Evolutionary conservation across 305 asterid species (phyloP).

Genomic region (Solanum hybrid): DNA sequence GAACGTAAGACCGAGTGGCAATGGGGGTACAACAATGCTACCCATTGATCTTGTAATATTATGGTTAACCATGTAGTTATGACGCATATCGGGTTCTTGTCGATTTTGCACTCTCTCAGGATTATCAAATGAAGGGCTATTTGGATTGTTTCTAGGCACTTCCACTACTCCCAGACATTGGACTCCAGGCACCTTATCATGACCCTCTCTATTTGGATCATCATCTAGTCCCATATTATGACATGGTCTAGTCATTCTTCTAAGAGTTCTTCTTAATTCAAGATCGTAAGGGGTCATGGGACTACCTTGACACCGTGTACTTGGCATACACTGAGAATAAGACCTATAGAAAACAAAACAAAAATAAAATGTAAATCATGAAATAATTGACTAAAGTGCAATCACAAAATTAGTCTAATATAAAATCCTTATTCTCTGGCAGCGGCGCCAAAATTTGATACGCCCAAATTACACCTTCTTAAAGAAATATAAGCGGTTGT

Average conservation of each 20-base stretch:
- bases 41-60: neutral
- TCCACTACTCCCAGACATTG: no score
- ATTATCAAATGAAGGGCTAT: no score
- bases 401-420: neutral
- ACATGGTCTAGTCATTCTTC: neutral
- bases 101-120: neutral
- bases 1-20: neutral
- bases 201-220: no score
- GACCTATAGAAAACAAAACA: neutral
- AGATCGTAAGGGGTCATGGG: neutral
- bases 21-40: neutral
- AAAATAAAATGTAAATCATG: neutral
- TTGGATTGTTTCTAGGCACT: no score
- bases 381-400: neutral
- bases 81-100: neutral
- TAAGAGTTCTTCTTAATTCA: neutral
- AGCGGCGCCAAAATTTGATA: neutral
- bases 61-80: neutral
- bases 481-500: neutral
- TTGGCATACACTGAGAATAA: neutral
- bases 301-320: neutral
- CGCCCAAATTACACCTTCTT: neutral
- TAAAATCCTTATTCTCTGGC: neutral
- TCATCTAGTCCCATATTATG: neutral
- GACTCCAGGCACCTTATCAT: no score